Conservation (phyloP, 1,284 basidiomycete genomes). For the Leccinum proximum region DNA sequence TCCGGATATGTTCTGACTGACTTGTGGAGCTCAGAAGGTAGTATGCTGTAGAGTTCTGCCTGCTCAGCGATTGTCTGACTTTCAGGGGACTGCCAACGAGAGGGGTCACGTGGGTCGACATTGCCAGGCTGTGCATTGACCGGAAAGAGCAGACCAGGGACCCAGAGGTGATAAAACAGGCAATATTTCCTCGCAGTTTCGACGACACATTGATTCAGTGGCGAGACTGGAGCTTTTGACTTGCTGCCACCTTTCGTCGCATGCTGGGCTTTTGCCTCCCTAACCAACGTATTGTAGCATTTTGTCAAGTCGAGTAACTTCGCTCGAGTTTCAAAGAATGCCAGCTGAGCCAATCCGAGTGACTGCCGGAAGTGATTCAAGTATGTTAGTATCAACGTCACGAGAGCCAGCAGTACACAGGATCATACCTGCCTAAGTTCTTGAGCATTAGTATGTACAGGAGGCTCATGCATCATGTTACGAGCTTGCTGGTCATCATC, state of each 20-base stretch:
- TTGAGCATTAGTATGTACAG: slow-evolving; percentile 2
- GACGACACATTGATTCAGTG: slow-evolving; percentile 2
- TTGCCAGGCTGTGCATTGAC: not conserved
- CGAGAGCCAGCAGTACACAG: not conserved
- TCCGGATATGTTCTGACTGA: not conserved
- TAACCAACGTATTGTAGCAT: not conserved
- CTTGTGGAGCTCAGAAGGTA: not conserved
- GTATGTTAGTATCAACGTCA: not conserved
- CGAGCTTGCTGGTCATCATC: not conserved
- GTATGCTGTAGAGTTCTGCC: slow-evolving; percentile 5
- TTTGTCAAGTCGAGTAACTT: slow-evolving; percentile 6
- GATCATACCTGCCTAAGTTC: slow-evolving; percentile 3
- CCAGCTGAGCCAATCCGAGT: not conserved
- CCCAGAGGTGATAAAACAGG: slow-evolving; percentile 7
- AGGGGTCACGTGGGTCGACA: not conserved
- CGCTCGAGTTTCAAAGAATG: not conserved
- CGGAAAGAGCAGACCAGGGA: slow-evolving; percentile 1
- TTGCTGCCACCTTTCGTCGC: not conserved
- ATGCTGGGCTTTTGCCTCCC: not conserved
- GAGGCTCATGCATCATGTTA: not conserved
- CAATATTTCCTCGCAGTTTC: slow-evolving; percentile 4
- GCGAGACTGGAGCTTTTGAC: not conserved
- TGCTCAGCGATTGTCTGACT: not conserved
- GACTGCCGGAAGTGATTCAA: slow-evolving; percentile 1
- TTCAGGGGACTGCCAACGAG: not conserved